Evolutionary conservation across 495 filamentous ascomycete species (phyloP), one percentile per base, ranked within the genome.

Genomic region (Penicillium salamii): DNA sequence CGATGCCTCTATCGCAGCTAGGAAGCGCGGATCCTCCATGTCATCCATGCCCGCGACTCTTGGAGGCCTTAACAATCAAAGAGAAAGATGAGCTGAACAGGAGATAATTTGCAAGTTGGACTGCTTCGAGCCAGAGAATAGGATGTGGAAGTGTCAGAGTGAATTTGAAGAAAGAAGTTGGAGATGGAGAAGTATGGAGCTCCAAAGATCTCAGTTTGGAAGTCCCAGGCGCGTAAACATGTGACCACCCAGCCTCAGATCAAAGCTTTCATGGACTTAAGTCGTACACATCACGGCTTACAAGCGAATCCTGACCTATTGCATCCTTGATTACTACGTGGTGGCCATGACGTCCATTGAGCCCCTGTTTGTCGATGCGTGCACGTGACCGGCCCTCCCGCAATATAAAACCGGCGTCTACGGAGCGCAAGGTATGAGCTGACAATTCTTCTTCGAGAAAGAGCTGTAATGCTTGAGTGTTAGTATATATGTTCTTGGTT

Each of bases 1-100:
- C 31, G 46, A 48, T 13, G 35, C 35, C 18, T 88, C 90, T 61
- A 95, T 63, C 86, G 65, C 62, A 19, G 50, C 60, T 52, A 45
- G 40, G 11, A 64, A 37, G 1, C 43, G 57, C 11, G 51, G 40
- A 41, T 70, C 65, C 32, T 60, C 42, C 6, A 34, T 35, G 29
- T 32, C 7, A 32, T 8, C 29, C 4, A 12, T 5, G 29, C 11
- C 29, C 12, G 4, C 29, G 5, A 32, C 12, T 7, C 11, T 32
- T 8, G 12, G 29, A 32, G 3, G 12, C 7, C 12, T 12, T 12
- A 5, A 5, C 3, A 37, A 39, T 21, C 7, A 1, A 13, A 21
- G 17, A n/a, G 29, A 15, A 47, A 14, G 34, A 19, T n/a, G 33
- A 32, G 24, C n/a, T n/a, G n/a, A n/a, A n/a, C n/a, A n/a, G n/a